phyloP scores from a whole-genome alignment of 768 basidiomycete species.

The Calocera viscosa region DNA sequence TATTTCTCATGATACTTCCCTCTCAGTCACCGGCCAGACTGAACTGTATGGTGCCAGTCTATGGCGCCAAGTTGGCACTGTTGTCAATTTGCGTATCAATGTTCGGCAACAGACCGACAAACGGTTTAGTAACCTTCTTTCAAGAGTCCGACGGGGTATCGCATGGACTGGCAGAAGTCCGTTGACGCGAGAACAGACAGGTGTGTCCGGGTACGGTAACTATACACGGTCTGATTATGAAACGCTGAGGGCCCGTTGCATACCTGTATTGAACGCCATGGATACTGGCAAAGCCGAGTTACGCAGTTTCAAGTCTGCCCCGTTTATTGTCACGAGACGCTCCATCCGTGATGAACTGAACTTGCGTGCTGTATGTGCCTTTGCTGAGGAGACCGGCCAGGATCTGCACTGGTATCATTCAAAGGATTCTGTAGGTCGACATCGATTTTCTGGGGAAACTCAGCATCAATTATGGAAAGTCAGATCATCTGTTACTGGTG shows the following conservation, averaged over 20 bases:
- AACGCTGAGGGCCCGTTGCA: neutral
- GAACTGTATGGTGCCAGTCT: neutral
- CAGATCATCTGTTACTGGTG: neutral
- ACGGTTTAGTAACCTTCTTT: neutral
- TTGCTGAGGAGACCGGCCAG: neutral
- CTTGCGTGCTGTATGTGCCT: neutral
- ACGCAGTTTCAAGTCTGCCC: neutral
- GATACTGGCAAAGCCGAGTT: neutral
- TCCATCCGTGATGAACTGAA: neutral
- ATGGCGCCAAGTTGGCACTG: neutral
- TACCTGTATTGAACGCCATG: neutral
- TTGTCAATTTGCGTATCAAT: neutral
- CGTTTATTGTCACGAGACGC: neutral
- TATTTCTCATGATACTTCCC: neutral
- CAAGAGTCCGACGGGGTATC: neutral
- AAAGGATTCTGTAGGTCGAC: neutral
- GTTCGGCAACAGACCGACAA: neutral
- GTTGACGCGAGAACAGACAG: neutral
- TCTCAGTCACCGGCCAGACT: neutral
- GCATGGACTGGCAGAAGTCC: neutral
- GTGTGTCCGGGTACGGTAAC: neutral
- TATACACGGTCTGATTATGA: neutral
- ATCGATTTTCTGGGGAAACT: neutral
- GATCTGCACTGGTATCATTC: neutral
- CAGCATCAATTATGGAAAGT: neutral